Base-by-base conservation (phyloP, 1,284 basidiomycete genomes). In the Anthracocystis setariae region DNA sequence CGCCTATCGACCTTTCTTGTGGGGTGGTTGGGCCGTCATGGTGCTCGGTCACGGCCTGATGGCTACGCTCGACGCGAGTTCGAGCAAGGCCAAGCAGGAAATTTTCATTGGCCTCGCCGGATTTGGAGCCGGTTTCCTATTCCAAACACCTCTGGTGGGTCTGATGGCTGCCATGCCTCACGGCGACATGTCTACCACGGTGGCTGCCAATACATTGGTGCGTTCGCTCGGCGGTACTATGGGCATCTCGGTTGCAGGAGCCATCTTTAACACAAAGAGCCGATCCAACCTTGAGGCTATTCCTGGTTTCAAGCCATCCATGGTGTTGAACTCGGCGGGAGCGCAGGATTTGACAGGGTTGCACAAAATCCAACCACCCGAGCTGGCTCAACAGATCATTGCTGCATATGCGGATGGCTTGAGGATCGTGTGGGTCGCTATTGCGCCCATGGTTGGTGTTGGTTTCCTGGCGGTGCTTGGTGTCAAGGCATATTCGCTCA, bases 351-450 rank as follows among this genome's bases (percentile, higher is more conserved):
- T 72, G 15, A 69, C 63, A 3, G 56, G 56, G 1, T 46, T 74
- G 33, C 42, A 50, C 10, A 38, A 74, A 20, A 66, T 75, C 12
- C 64, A 84, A 69, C 84, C 84, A 1, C 64, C 68, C 3, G 77
- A 73, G 33, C 62, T 84, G 5, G 75, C 81, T 20, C 48, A 85
- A 21, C 84, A 86, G 40, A 85, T 93, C 3, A 87, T 90, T 42
- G 85, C 90, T 51, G 90, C 90, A 0, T 93, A 90, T 83, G 86
- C 90, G 3, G 83, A 87, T 46, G 87, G 90, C 0, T 88, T 93
- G 38, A 85, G 86, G 65, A 87, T 85, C 40, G 89, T 93, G 54
- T 93, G 92, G 91, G 80, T 91, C 57, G 87, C 90, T 18, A 45
- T 67, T 2, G 77, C 83, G 1, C 84, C 84, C 0, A 57, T 84